Evolutionary conservation across 2,329 filamentous ascomycete species (phyloP).

Genomic region (Stagonosporopsis rhizophila): DNA sequence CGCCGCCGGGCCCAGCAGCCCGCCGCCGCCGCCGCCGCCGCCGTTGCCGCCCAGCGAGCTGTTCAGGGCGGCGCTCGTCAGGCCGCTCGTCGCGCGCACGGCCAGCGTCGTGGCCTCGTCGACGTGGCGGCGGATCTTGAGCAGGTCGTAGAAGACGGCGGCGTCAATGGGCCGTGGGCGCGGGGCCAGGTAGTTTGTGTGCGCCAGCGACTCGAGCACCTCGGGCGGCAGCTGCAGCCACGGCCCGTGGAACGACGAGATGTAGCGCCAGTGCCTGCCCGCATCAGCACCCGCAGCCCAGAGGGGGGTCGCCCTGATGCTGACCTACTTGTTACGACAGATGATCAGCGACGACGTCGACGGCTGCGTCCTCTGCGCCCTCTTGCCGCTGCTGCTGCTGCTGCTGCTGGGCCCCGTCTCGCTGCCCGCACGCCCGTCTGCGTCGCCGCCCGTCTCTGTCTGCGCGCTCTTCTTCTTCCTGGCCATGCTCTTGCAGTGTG

Average conservation of each 20-base stretch:
- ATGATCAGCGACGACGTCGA: constrained; percentile 50
- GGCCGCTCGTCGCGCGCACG: constrained; percentile 77
- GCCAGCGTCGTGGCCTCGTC: constrained; percentile 81
- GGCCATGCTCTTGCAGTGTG: constrained; percentile 30
- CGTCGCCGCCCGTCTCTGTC: no score
- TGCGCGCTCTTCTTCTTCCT: constrained; percentile 46
- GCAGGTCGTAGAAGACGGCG: constrained; percentile 80
- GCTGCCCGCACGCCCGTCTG: no score
- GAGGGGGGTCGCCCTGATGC: constrained; percentile 1
- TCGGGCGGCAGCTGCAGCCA: constrained; percentile 83
- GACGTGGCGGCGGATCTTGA: constrained; percentile 80
- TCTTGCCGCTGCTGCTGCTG: neutral
- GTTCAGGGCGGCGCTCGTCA: constrained; percentile 69
- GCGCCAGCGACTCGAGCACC: constrained; percentile 78
- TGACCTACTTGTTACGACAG: constrained; percentile 53
- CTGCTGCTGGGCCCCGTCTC: neutral
- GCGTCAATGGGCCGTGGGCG: constrained; percentile 80
- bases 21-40: constrained; percentile 13
- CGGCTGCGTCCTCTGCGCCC: no score
- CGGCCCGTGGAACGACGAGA: constrained; percentile 81
- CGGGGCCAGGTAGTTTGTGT: constrained; percentile 79
- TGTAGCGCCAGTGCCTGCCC: constrained; percentile 82
- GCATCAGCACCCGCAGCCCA: constrained; percentile 15
- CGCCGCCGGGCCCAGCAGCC: neutral
- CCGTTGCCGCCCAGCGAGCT: constrained; percentile 45